Evolutionary conservation across 805 yeast species (phyloP), one percentile per base, ranked within the genome.

Genomic region (Jamesozyma piceae): DNA sequence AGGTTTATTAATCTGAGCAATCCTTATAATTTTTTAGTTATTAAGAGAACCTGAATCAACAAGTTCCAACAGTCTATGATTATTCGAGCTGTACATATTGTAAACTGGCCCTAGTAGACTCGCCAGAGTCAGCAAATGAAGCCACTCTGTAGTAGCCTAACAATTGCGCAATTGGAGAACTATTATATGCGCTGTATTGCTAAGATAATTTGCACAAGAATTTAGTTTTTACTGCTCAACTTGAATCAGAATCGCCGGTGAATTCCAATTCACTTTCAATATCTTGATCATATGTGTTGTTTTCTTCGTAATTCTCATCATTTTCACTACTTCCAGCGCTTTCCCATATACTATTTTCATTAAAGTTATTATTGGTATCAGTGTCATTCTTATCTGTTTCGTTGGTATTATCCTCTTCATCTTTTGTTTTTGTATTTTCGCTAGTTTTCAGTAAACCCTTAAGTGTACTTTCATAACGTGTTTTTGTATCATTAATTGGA

Each of bases 401-500:
- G 17, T 21, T n/a, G 6, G 24, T 9, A n/a, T 22, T 20, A 14
- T 13, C 8, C 5, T 37, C 39, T 5, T 46, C 49, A 13, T 43
- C 35, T 44, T 44, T 39, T 15, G 41, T 35, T 8, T 14, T 9
- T 5, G 2, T 32, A 32, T 38, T 27, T n/a, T 19, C 36, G 21
- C 20, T 43, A 9, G 48, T 38, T 13, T 48, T 51, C 13, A 57
- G 24, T 14, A 54, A 37, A 42, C 52, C 62, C 36, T 41, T 46
- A 14, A 58, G 43, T 2, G 52, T 52, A 40, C 58, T 60, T 27
- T 38, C 44, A 29, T 58, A 55, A n/a, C 47, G 43, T 2, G 50
- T 50, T 19, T 37, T 34, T 57, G 14, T 50, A 50, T 11, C 49
- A 35, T 15, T 46, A 37, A 41, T 47, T 53, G 24, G 22, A n/a